Conservation (phyloP, 768 basidiomycete species). For the Gloeophyllum trabeum region DNA sequence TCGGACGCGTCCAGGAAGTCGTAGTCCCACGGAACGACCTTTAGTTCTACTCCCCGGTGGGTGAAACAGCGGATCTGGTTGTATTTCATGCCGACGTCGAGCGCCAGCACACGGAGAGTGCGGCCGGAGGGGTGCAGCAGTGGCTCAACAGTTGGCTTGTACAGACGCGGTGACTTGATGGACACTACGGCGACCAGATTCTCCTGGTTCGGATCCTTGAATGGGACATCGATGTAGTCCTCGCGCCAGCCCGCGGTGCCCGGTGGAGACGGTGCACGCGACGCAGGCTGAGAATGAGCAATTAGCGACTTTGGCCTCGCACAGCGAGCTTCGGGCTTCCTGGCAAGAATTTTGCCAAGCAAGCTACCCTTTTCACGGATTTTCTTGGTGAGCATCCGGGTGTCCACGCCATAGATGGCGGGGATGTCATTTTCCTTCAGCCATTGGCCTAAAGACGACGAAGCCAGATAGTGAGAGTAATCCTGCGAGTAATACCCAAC, state of each 20-base stretch:
- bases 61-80: constrained; percentile 98
- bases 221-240: constrained; percentile 73
- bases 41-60: constrained; percentile 85
- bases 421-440: constrained; percentile 91
- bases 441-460: constrained; percentile 82
- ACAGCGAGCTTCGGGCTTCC: constrained; percentile 35
- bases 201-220: constrained; percentile 76
- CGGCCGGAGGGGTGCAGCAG: constrained; percentile 72
- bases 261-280: constrained; percentile 43
- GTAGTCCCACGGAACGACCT: constrained; percentile 97
- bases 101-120: constrained; percentile 70
- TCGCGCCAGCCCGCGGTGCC: constrained; percentile 59
- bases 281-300: constrained; percentile 27
- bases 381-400: constrained; percentile 91
- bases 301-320: constrained; percentile 22
- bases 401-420: constrained; percentile 93
- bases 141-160: constrained; percentile 44
- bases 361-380: constrained; percentile 92
- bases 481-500: constrained; percentile 91
- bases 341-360: constrained; percentile 75
- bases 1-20: constrained; percentile 66
- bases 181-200: constrained; percentile 93
- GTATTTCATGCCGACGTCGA: constrained; percentile 99
- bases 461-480: constrained; percentile 90
- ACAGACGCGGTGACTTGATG: constrained; percentile 51